Evolutionary conservation across 768 basidiomycete species (phyloP), one percentile per base, ranked within the genome.

Genomic region (Suillus fuscotomentosus): DNA sequence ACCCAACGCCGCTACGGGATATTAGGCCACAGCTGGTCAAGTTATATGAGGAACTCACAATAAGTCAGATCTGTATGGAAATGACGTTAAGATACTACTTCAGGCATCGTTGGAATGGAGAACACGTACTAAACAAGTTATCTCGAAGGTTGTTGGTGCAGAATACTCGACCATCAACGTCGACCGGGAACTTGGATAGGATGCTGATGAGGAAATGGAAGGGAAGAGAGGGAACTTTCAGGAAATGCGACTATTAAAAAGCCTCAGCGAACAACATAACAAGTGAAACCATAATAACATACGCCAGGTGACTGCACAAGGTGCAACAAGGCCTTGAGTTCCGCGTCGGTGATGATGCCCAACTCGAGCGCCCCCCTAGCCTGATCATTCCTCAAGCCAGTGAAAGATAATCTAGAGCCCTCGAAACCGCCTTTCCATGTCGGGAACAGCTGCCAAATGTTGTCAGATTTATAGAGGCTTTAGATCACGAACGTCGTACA

Each of bases 201-300:
- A 92, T 82, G 65, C 89, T 89, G 65, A 88, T 82, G 53, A 95
- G 81, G n/a, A 84, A 86, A 72, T 93, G 86, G 80, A 91, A 94
- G 0, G 93, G 93, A 51, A 95, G 81, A 3, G 85, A 88, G 3
- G 92, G 88, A 34, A 90, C 90, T 78, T 95, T 95, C 69, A 95
- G 79, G 80, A 94, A 95, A 72, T 92, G 93, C 20, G 91, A 88
- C 91, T 94, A 68, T 2, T 60, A 64, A 54, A 31, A 11, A 20
- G 22, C 38, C 59, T 74, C n/a, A 79, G 50, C 63, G 47, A 63
- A 15, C 9, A 36, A 42, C 31, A 17, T 8, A 55, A 11, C 54
- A 36, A 41, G 7, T 43, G 61, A 41, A n/a, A 66, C 57, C 55
- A 45, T 9, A 5, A 68, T 9, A n/a, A 75, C 88, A 71, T 70